Evolutionary conservation across 2,329 filamentous ascomycete species (phyloP).

Genomic region (Uncinocarpus reesii): DNA sequence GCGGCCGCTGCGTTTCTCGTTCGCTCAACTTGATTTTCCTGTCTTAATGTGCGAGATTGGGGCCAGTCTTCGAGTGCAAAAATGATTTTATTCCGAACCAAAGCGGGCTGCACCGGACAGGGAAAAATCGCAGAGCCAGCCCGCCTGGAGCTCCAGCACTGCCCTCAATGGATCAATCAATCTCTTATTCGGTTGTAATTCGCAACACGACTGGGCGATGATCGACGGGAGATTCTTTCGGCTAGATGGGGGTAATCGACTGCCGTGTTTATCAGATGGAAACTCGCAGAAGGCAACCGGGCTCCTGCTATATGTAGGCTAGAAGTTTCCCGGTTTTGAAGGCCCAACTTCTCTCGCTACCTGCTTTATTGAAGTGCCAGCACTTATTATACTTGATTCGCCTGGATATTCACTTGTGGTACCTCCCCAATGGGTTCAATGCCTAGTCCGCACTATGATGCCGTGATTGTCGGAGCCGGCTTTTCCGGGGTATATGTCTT

Average conservation of each 20-base stretch:
- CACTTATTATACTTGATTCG: not conserved
- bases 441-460: conserved; percentile 18
- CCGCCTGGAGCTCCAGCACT: not conserved
- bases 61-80: too few species aligned
- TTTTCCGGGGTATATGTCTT: conserved; percentile 42
- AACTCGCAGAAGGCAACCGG: not conserved
- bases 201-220: not conserved
- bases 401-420: not conserved
- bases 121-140: not conserved
- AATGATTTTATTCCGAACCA: not conserved
- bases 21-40: too few species aligned
- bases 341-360: not conserved
- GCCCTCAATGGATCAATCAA: not conserved
- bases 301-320: not conserved
- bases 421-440: conserved; percentile 5
- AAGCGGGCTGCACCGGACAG: too few species aligned
- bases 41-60: too few species aligned
- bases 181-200: not conserved
- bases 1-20: too few species aligned
- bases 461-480: conserved; percentile 24
- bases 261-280: not conserved
- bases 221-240: not conserved
- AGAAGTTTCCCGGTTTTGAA: too few species aligned
- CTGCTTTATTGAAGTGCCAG: not conserved
- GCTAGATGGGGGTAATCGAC: not conserved